Percentiles rank a stretch among this genome's conserved stretches.
Conservation (phyloP, 371 early-diverging fungal genomes). For the Syncephalastrum contaminatum region DNA sequence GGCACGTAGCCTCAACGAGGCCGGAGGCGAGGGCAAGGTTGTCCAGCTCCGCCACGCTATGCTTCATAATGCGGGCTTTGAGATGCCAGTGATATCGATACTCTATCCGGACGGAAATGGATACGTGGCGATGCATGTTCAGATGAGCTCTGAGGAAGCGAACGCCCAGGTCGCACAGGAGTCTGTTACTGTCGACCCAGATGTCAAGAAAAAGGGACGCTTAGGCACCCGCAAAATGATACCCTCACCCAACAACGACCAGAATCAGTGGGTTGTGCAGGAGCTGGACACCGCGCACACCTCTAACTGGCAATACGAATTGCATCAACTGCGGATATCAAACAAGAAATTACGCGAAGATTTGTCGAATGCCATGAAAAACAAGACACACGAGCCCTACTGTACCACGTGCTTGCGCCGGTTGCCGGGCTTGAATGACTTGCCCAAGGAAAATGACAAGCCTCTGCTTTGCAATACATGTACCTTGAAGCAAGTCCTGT, state of each 20-base stretch:
- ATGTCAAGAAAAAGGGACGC: background rate
- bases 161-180: no score
- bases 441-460: no score
- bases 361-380: constrained; percentile 17
- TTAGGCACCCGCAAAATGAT: background rate
- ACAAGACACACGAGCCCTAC: background rate
- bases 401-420: no score
- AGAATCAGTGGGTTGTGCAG: constrained; percentile 24
- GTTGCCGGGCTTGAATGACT: no score
- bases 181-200: background rate
- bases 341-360: constrained; percentile 40
- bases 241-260: constrained; percentile 5
- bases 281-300: constrained; percentile 30
- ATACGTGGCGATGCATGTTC: no score
- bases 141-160: no score
- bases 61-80: constrained; percentile 38
- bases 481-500: no score
- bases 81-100: constrained; percentile 42
- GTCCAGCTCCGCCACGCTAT: constrained; percentile 42
- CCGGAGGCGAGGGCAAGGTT: constrained; percentile 39
- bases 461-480: no score
- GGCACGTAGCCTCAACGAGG: constrained; percentile 48
- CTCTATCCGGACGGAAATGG: constrained; percentile 47
- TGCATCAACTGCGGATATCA: constrained; percentile 45
- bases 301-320: constrained; percentile 51